phyloP scores from a whole-genome alignment of 192 early-diverging fungal species.

The Coemansia sp. region DNA sequence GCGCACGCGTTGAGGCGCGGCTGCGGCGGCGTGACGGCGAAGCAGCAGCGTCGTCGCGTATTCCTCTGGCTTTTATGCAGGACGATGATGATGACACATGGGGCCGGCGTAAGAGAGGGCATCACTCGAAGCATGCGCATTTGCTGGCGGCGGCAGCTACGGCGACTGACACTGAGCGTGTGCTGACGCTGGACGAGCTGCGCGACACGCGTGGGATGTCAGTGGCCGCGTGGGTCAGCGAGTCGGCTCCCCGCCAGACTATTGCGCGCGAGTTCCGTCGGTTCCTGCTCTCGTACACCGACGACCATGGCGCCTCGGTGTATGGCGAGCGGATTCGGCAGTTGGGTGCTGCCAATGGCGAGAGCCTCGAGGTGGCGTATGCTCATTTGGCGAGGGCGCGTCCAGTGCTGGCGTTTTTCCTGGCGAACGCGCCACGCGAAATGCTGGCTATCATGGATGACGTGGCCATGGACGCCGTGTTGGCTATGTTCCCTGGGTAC shows the following conservation, averaged over 20 bases:
- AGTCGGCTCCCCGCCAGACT: slow-evolving; percentile 81
- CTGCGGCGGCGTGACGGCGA: slow-evolving; percentile 82
- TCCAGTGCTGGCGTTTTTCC: slow-evolving; percentile 84
- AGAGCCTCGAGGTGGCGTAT: slow-evolving; percentile 88
- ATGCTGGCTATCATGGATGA: slow-evolving; percentile 91
- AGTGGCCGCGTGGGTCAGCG: slow-evolving; percentile 83
- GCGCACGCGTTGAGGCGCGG: slow-evolving; percentile 76
- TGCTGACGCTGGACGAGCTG: slow-evolving; percentile 77
- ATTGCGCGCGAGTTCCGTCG: slow-evolving; percentile 86
- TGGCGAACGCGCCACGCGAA: slow-evolving; percentile 86
- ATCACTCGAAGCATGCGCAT: slow-evolving; percentile 45
- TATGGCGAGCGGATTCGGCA: slow-evolving; percentile 90
- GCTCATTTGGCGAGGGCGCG: slow-evolving; percentile 79
- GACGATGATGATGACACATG: slow-evolving; percentile 69
- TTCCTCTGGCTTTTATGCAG: slow-evolving; percentile 88
- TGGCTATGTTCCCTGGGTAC: slow-evolving; percentile 89
- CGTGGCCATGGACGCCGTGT: slow-evolving; percentile 89
- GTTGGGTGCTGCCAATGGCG: slow-evolving; percentile 85
- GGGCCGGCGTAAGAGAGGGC: slow-evolving; percentile 13
- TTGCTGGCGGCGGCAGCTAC: slow-evolving; percentile 60
- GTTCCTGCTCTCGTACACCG: slow-evolving; percentile 87
- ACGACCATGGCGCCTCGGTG: slow-evolving; percentile 84
- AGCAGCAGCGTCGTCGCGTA: slow-evolving; percentile 65
- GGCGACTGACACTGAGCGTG: slow-evolving; percentile 67
- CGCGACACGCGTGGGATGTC: slow-evolving; percentile 80